Evolutionary conservation across 805 yeast genomes (phyloP).

Genomic region (Ogataea wickerhamii): DNA sequence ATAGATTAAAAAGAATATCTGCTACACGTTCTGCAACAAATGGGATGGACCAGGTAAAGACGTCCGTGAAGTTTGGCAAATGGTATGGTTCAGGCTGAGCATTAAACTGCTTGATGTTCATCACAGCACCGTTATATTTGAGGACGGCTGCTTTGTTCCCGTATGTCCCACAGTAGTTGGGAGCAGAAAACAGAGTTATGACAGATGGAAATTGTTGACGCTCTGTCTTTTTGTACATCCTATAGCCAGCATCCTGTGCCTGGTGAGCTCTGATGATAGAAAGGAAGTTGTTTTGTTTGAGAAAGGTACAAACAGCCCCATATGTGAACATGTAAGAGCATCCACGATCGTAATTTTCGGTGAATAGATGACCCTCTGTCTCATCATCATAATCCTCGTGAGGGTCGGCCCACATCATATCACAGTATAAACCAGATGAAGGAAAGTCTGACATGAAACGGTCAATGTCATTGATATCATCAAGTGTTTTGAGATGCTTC

Average conservation of each 20-base stretch:
- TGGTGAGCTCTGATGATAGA: conserved; percentile 95
- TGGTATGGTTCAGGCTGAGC: conserved; percentile 93
- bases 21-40: conserved; percentile 96
- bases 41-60: conserved; percentile 95
- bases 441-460: conserved; percentile 87
- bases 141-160: conserved; percentile 94
- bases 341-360: conserved; percentile 74
- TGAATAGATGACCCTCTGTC: conserved; percentile 37
- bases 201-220: conserved; percentile 86
- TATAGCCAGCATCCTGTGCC: conserved; percentile 95
- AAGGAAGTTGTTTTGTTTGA: conserved; percentile 71
- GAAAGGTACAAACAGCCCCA: conserved; percentile 73
- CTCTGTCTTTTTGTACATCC: conserved; percentile 85
- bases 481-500: conserved; percentile 69
- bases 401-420: conserved; percentile 95
- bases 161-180: conserved; percentile 88
- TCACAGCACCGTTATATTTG: conserved; percentile 84
- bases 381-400: conserved; percentile 71
- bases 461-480: conserved; percentile 65
- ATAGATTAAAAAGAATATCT: conserved; percentile 84
- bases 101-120: conserved; percentile 95
- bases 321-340: conserved; percentile 90
- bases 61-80: conserved; percentile 96
- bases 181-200: conserved; percentile 91
- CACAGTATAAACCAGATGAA: conserved; percentile 90